Evolutionary conservation across 2,329 filamentous ascomycete species (phyloP).

Genomic region (Mycosphaerella sp.): DNA sequence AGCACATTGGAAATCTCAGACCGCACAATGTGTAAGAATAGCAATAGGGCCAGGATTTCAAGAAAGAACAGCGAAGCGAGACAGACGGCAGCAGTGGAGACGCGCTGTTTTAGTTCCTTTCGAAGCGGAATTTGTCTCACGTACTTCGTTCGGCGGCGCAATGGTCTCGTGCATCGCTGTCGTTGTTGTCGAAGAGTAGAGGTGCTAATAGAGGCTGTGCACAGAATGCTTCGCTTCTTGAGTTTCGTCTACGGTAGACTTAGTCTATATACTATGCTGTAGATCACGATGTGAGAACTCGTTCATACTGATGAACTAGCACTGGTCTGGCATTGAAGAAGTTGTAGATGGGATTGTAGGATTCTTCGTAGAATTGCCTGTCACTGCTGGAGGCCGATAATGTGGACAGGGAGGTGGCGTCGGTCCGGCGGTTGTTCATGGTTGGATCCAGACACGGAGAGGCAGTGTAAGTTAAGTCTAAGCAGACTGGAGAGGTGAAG

Average conservation of each 20-base stretch:
- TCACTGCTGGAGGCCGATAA: slow-evolving; percentile 21
- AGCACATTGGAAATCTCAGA: no score
- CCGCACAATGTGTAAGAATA: no score
- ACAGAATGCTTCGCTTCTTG: slow-evolving; percentile 48
- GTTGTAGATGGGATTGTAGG: slow-evolving; percentile 50
- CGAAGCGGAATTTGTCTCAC: slow-evolving; percentile 29
- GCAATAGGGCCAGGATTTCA: no score
- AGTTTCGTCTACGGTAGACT: slow-evolving; percentile 35
- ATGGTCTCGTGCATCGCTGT: slow-evolving; percentile 69
- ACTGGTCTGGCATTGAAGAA: slow-evolving; percentile 46
- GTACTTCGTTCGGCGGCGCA: slow-evolving; percentile 67
- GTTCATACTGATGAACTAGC: slow-evolving; percentile 43
- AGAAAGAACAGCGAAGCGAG: no score
- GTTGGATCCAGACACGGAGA: background rate
- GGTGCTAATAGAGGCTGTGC: slow-evolving; percentile 59
- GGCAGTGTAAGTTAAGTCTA: background rate
- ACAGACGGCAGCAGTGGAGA: no score
- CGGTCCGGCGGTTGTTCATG: background rate
- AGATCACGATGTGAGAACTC: background rate
- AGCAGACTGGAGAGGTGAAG: no score
- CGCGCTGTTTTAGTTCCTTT: no score
- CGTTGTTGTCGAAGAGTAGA: slow-evolving; percentile 67
- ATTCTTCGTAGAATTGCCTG: slow-evolving; percentile 28
- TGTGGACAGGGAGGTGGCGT: slow-evolving; percentile 8
- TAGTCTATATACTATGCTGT: background rate